Evolutionary conservation across 2,329 filamentous ascomycete genomes (phyloP).

Genomic region (Venturia oleaginea): DNA sequence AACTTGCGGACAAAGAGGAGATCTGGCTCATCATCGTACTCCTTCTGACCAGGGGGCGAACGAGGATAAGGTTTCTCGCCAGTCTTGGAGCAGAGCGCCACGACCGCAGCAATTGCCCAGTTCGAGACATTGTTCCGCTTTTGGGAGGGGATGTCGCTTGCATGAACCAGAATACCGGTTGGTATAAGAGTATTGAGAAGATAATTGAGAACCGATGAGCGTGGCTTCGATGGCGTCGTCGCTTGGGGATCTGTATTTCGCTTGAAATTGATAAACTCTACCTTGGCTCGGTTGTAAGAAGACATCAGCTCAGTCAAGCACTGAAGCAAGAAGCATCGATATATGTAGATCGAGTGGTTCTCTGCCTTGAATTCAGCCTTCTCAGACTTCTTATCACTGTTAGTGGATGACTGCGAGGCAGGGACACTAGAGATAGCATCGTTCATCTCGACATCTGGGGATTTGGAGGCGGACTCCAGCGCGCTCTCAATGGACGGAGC

Average conservation of each 20-base stretch:
- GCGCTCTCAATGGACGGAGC: slow-evolving; percentile 32
- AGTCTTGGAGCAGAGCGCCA: slow-evolving; percentile 81
- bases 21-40: slow-evolving; percentile 69
- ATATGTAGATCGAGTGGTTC: slow-evolving; percentile 92
- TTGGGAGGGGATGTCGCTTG: slow-evolving; percentile 67
- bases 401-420: slow-evolving; percentile 29
- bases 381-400: slow-evolving; percentile 39
- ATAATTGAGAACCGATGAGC: slow-evolving; percentile 88
- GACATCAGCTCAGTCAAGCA: slow-evolving; percentile 83
- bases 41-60: slow-evolving; percentile 46
- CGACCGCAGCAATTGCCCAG: slow-evolving; percentile 78
- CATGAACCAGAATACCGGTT: slow-evolving; percentile 55
- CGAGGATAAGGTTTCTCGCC: slow-evolving; percentile 55
- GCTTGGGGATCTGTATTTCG: slow-evolving; percentile 76
- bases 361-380: slow-evolving; percentile 81
- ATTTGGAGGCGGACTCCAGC: slow-evolving; percentile 22
- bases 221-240: slow-evolving; percentile 85
- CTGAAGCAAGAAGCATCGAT: slow-evolving; percentile 88
- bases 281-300: slow-evolving; percentile 88
- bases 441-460: slow-evolving; percentile 42
- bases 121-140: slow-evolving; percentile 79
- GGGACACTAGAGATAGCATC: slow-evolving; percentile 21
- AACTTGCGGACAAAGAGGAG: slow-evolving; percentile 90
- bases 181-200: slow-evolving; percentile 72
- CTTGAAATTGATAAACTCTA: slow-evolving; percentile 99